A percentile compares a stretch with the other conserved stretches of the same genome.
These are phyloP conservation scores for Thielaviopsis ethacetica DNA, from an alignment of 2,329 filamentous ascomycete genomes.

Conservation along the genomic window DNA sequence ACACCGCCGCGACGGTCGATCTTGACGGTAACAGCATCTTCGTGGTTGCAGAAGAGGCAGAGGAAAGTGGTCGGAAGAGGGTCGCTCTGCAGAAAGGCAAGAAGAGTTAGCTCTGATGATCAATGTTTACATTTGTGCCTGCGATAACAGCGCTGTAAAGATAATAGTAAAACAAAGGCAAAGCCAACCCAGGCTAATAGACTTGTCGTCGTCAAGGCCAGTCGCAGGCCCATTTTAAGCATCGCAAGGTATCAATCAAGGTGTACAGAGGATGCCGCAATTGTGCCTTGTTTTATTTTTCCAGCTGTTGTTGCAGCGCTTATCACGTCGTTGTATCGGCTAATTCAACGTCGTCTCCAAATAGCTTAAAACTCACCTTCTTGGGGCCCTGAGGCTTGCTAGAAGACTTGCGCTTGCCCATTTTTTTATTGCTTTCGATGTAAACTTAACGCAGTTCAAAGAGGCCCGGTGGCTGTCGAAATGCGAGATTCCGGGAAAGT, in stretches of 20 bases:
- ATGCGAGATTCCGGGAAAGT: neutral
- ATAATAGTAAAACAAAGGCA: neutral
- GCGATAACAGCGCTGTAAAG: neutral
- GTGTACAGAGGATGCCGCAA: neutral
- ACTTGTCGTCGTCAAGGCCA: neutral
- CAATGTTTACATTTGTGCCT: constrained; percentile 6
- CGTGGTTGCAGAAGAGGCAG: constrained; percentile 97
- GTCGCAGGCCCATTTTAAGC: neutral
- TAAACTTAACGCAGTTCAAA: neutral
- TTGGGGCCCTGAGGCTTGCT: constrained; percentile 67
- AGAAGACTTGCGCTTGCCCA: constrained; percentile 90
- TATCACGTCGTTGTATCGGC: neutral
- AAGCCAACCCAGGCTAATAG: neutral
- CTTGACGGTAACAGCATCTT: constrained; percentile 79
- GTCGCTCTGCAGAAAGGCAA: constrained; percentile 35
- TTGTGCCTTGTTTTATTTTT: neutral
- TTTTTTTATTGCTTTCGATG: constrained; percentile 14
- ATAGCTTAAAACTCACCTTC: constrained; percentile 39
- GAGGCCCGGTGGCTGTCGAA: neutral
- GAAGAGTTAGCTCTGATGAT: constrained; percentile 4
- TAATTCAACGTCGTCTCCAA: neutral
- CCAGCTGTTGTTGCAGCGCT: neutral
- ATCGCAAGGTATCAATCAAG: too few relatives aligned
- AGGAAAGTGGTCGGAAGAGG: constrained; percentile 72
- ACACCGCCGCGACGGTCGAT: constrained; percentile 86